These are phyloP conservation scores for Chenopodium suecicum DNA, from an alignment of 148 eudicot genomes.

Conservation along the genomic window DNA sequence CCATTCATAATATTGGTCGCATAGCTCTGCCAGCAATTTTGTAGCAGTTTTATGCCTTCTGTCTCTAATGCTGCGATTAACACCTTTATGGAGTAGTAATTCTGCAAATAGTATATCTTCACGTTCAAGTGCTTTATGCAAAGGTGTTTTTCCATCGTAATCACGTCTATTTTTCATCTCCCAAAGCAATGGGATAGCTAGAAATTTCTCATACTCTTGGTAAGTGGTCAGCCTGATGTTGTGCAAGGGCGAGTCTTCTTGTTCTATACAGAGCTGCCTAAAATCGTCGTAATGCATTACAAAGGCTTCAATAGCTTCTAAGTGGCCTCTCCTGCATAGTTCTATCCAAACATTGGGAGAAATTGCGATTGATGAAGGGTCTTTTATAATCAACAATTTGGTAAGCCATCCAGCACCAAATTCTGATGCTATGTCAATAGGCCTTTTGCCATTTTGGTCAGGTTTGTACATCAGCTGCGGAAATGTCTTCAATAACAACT, in stretches of 20 bases:
- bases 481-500: neutral
- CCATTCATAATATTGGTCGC: slow-evolving; percentile 17
- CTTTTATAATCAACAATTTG: neutral
- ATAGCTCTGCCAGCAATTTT: slow-evolving; percentile 16
- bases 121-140: slow-evolving; percentile 20
- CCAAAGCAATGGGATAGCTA: slow-evolving; percentile 1
- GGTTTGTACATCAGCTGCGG: neutral
- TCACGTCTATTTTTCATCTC: slow-evolving; percentile 19
- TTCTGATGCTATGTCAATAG: neutral
- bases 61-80: slow-evolving; percentile 12
- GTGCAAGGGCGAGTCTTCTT: slow-evolving; percentile 28
- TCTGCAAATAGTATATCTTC: slow-evolving; percentile 8
- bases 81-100: slow-evolving; percentile 12
- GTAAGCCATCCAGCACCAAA: neutral
- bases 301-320: slow-evolving; percentile 8
- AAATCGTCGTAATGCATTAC: slow-evolving; percentile 10
- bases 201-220: slow-evolving; percentile 16
- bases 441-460: neutral
- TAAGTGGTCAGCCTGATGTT: slow-evolving; percentile 8
- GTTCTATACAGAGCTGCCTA: neutral
- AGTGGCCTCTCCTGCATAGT: slow-evolving; percentile 14
- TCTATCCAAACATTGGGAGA: slow-evolving; percentile 2
- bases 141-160: slow-evolving; percentile 17
- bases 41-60: slow-evolving; percentile 19
- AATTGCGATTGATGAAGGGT: neutral